Evolutionary conservation across 768 basidiomycete species (phyloP), one percentile per base, ranked within the genome.

Genomic region (Fomitopsis serialis): DNA sequence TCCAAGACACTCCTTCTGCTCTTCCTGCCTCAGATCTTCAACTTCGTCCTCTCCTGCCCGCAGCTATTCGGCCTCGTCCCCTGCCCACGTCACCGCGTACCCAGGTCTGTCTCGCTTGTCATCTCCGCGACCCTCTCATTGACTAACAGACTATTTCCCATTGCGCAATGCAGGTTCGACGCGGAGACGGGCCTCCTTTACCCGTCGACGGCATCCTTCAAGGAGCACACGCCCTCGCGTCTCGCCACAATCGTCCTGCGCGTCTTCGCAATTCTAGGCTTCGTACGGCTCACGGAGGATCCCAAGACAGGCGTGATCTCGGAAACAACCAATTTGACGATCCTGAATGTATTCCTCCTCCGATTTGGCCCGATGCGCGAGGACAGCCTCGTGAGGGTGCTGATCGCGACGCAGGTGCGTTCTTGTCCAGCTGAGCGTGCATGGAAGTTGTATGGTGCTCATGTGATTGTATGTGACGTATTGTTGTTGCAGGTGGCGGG

Each of bases 1-100:
- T 92, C 92, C 50, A 99, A 99, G 72, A 99, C 97, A 0, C 74
- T 99, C 9, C 78, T 98, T 53, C 74, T 98, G 23, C 98, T 99
- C 77, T 98, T 98, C 74, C 78, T 99, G 45, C 97, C 97, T 3
- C 97, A 99, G 67, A 88, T 97, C 57, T 94, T 98, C 82, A 99
- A 99, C 68, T 99, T 99, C 66, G 51, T 98, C 47, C 75, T 98
- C 36, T 96, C 93, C 12, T 90, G 87, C 60, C 97, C 97, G 11
- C 97, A 99, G 65, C 72, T 99, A 2, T 98, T 98, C 64, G 91
- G 92, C 1, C 70, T 99, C 17, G 90, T 99, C 13, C 87, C 89
- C 0, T 98, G 95, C 66, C 97, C 97, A 5, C 76, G 97, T 46
- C 97, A 99, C 71, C 82, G 97, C 48, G 79, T 99, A 19, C 97